Percentiles rank a stretch among this genome's conserved stretches.
Conservation (phyloP, 176 grass and related monocot species). For the Juncus effusus region DNA sequence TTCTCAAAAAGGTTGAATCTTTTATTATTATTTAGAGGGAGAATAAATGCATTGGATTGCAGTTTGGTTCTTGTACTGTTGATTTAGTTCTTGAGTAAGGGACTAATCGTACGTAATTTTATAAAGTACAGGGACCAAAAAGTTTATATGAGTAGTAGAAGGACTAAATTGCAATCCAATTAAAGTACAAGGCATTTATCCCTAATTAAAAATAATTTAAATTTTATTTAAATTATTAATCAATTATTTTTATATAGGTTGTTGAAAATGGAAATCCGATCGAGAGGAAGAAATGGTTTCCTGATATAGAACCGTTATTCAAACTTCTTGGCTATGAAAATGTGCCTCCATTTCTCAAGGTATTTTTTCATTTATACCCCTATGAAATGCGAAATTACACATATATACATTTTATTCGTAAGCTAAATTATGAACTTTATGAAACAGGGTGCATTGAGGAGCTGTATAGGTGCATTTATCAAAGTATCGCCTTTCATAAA, state of each 20-base stretch:
- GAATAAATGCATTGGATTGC: too few relatives aligned
- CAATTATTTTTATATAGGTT: constrained; percentile 46
- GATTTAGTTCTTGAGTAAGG: constrained; percentile 18
- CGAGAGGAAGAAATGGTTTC: constrained; percentile 86
- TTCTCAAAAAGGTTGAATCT: constrained; percentile 71
- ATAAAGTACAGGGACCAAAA: too few relatives aligned
- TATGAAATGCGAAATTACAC: too few relatives aligned
- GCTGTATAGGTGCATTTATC: constrained; percentile 78
- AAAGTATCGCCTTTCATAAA: constrained; percentile 79
- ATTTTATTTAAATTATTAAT: background rate
- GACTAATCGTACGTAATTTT: too few relatives aligned
- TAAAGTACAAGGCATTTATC: too few relatives aligned
- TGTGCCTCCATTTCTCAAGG: constrained; percentile 97
- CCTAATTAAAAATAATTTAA: background rate
- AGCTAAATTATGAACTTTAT: background rate
- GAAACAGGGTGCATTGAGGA: constrained; percentile 75
- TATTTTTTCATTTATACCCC: constrained; percentile 17
- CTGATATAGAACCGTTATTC: constrained; percentile 89
- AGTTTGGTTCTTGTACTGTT: background rate
- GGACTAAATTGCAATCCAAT: too few relatives aligned
- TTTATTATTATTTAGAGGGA: constrained; percentile 11
- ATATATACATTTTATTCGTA: background rate
- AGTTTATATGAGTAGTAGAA: too few relatives aligned
- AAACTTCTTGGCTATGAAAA: constrained; percentile 98
- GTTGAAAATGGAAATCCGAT: constrained; percentile 94